These are phyloP conservation scores for Krasilnikovozyma curviuscula DNA, from an alignment of 768 basidiomycete species.

Conservation along the genomic window DNA sequence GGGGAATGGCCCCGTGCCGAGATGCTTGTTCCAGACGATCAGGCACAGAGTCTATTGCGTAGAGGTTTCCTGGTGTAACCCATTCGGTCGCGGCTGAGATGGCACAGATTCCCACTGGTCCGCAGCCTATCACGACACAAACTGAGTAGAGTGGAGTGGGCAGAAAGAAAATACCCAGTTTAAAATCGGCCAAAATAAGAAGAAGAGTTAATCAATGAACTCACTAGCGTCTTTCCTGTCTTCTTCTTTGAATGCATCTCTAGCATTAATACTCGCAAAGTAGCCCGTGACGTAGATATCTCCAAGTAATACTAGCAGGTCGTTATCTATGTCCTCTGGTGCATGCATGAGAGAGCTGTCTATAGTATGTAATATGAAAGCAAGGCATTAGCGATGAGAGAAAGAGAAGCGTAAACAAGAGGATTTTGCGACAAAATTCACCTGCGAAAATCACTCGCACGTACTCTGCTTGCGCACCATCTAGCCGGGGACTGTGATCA, in stretches of 20 bases:
- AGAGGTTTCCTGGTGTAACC: slow-evolving; percentile 20
- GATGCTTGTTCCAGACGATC: slow-evolving; percentile 18
- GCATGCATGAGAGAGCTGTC: slow-evolving; percentile 18
- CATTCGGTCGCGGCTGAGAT: slow-evolving; percentile 23
- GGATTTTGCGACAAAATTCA: background rate
- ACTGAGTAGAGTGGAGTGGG: too few relatives aligned
- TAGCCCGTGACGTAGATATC: slow-evolving; percentile 17
- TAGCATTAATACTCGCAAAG: slow-evolving; percentile 20
- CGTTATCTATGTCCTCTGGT: slow-evolving; percentile 10
- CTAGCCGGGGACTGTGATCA: slow-evolving; percentile 41
- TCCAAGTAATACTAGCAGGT: slow-evolving; percentile 14
- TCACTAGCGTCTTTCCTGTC: slow-evolving; percentile 11
- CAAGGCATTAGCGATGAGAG: background rate
- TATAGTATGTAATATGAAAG: too few relatives aligned
- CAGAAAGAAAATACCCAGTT: slow-evolving; percentile 13
- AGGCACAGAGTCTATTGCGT: slow-evolving; percentile 15
- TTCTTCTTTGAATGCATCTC: slow-evolving; percentile 17
- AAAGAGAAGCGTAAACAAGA: background rate
- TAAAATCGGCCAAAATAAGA: background rate
- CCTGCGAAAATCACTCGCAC: slow-evolving; percentile 51
- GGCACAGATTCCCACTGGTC: slow-evolving; percentile 26
- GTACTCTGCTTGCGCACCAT: slow-evolving; percentile 53
- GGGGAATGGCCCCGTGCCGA: slow-evolving; percentile 25
- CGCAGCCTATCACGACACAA: slow-evolving; percentile 27
- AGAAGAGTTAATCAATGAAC: background rate